Evolutionary conservation across 208 protist genomes (phyloP).

Genomic region (Wallacemonas collosoma): DNA sequence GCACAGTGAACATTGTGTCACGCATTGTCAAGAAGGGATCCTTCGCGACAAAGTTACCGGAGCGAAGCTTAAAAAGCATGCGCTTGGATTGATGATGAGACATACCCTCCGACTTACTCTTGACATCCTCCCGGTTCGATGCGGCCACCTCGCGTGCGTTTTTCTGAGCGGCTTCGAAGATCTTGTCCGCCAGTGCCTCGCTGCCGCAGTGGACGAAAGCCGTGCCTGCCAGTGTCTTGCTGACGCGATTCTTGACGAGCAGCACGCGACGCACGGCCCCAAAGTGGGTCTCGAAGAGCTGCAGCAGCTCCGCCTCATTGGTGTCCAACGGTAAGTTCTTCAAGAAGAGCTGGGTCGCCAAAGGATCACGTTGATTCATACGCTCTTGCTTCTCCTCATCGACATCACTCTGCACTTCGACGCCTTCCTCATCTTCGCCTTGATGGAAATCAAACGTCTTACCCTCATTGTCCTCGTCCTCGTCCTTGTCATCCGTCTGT

Average conservation of each 20-base stretch:
- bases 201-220: conserved; percentile 87
- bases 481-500: conserved; percentile 7
- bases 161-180: conserved; percentile 81
- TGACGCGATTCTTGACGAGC: conserved; percentile 78
- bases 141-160: conserved; percentile 87
- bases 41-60: conserved; percentile 54
- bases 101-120: conserved; percentile 71
- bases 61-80: conserved; percentile 75
- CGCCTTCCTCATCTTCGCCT: conserved; percentile 48
- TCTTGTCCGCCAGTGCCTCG: conserved; percentile 65
- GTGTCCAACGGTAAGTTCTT: conserved; percentile 88
- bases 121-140: conserved; percentile 55
- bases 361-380: conserved; percentile 81
- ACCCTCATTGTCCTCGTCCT: conserved; percentile 32
- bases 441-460: conserved; percentile 34
- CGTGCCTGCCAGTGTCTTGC: conserved; percentile 74
- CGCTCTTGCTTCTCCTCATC: conserved; percentile 90
- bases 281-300: conserved; percentile 78
- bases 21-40: conserved; percentile 88
- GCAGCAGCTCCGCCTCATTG: conserved; percentile 75
- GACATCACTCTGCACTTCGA: conserved; percentile 89
- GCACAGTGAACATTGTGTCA: conserved; percentile 83
- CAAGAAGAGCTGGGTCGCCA: conserved; percentile 90
- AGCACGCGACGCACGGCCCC: conserved; percentile 77
- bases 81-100: conserved; percentile 85